These are phyloP conservation scores for Gossypium mustelinum DNA, from an alignment of 345 rosid genomes.

Conservation along the genomic window DNA sequence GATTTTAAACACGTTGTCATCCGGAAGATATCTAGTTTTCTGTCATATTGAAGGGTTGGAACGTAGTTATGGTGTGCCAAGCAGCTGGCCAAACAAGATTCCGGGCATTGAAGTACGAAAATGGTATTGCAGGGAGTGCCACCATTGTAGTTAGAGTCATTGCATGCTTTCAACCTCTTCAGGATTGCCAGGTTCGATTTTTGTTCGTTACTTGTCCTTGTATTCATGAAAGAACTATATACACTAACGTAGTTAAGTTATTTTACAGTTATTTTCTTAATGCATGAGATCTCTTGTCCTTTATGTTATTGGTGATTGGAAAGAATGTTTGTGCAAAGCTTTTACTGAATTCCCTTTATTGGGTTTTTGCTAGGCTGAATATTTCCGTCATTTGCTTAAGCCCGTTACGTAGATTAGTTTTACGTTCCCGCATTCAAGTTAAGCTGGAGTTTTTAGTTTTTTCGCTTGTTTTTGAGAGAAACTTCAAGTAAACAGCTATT, in stretches of 20 bases:
- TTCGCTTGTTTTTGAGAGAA: conserved; percentile 28
- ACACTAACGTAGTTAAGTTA: background rate
- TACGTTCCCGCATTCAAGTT: conserved; percentile 28
- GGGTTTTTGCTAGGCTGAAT: conserved; percentile 61
- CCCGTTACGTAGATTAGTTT: conserved; percentile 72
- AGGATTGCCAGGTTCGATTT: conserved; percentile 72
- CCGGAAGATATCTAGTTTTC: conserved; percentile 15
- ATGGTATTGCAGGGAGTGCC: conserved; percentile 73
- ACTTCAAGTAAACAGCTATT: conserved; percentile 25
- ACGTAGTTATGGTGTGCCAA: conserved; percentile 90
- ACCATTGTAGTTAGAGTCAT: conserved; percentile 75
- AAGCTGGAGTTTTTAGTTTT: conserved; percentile 47
- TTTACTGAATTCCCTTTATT: conserved; percentile 14
- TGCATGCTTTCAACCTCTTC: conserved; percentile 85
- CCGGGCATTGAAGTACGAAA: conserved; percentile 77
- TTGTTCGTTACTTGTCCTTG: background rate
- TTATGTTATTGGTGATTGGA: background rate
- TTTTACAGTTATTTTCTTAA: background rate
- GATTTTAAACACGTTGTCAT: background rate
- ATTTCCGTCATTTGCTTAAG: conserved; percentile 84
- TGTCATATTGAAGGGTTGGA: conserved; percentile 33
- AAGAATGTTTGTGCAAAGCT: background rate
- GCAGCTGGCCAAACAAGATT: conserved; percentile 84
- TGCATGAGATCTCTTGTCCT: background rate
- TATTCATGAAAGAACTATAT: conserved; percentile 11